Base-by-base conservation (phyloP, 768 basidiomycete genomes). In the Chlorophyllum brunneum region DNA sequence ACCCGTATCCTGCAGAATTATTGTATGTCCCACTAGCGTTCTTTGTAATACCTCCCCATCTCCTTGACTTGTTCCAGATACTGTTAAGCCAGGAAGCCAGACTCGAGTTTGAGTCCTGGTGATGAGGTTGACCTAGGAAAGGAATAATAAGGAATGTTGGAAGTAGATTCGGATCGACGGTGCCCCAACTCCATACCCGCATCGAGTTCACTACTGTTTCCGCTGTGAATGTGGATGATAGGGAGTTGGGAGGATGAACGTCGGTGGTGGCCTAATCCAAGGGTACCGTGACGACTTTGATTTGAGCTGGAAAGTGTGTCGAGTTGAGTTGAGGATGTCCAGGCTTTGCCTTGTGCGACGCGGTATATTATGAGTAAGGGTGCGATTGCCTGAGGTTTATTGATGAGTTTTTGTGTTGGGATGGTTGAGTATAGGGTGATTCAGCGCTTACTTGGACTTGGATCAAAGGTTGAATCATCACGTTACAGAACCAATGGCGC, bases 291-390 rank as follows among this genome's bases (percentile, higher is more conserved):
- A 13, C 11, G 48, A 24, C 11, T 29, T 50, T 41, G 38, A 20
- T 39, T 39, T 23, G 38, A 30, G 7, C 15, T 31, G 8, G 38
- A 30, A 16, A 8, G 22, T 18, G 6, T 27, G 36, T 33, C 22
- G 38, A 22, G 48, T 39, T 29, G 18, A 5, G 38, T 22, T 9
- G 38, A 40, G 26, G 36, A 43, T 15, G 48, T 24, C 56, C 53
- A 58, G 2, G 59, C 59, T 44, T 59, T 57, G 31, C 54, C 60
- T 54, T 57, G 58, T 23, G 54, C 54, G 33, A 61, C 56, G 6
- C 58, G 60, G 29, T 59, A 57, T 20, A 61, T 53, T 23, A 59
- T 61, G 10, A 61, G 54, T 4, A 61, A 43, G 11, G 58, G 56
- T 11, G 60, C 58, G 29, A 61, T 56, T 13, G 40, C 56, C 60